These are phyloP conservation scores for Trichosporon inkin DNA, from an alignment of 1,284 basidiomycete genomes.

Conservation along the genomic window DNA sequence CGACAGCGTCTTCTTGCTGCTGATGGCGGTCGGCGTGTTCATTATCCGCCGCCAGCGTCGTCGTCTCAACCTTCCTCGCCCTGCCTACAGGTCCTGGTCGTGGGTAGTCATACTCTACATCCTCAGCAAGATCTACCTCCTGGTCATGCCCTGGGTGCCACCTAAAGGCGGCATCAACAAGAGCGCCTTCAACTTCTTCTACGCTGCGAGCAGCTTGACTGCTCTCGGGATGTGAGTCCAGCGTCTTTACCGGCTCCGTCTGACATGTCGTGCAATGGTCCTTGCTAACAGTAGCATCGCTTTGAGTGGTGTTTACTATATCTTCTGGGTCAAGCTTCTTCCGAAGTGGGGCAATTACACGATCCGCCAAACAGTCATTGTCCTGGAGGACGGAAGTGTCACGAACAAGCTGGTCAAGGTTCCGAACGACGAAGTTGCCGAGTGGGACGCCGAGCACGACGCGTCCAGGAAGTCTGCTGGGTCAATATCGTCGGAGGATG, in stretches of 20 bases:
- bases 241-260: not conserved
- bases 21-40: conserved; percentile 52
- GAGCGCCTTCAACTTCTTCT: conserved; percentile 47
- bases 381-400: conserved; percentile 38
- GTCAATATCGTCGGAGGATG: too few species aligned
- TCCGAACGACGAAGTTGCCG: conserved; percentile 19
- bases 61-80: conserved; percentile 43
- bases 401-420: conserved; percentile 24
- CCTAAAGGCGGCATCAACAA: conserved; percentile 36
- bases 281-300: conserved; percentile 12
- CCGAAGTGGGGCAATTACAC: conserved; percentile 44
- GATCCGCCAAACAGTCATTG: conserved; percentile 40
- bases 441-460: conserved; percentile 28
- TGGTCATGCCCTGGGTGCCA: conserved; percentile 55
- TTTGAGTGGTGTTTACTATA: conserved; percentile 47
- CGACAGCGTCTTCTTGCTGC: conserved; percentile 51
- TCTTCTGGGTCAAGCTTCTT: conserved; percentile 44
- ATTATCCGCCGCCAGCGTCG: conserved; percentile 50
- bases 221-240: conserved; percentile 28
- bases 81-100: conserved; percentile 53
- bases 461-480: not conserved
- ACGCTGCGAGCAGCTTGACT: conserved; percentile 42
- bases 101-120: conserved; percentile 49
- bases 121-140: conserved; percentile 51
- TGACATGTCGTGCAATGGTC: too few species aligned